These are phyloP conservation scores for Termitomyces sp. DNA, from an alignment of 768 basidiomycete genomes.

Conservation along the genomic window DNA sequence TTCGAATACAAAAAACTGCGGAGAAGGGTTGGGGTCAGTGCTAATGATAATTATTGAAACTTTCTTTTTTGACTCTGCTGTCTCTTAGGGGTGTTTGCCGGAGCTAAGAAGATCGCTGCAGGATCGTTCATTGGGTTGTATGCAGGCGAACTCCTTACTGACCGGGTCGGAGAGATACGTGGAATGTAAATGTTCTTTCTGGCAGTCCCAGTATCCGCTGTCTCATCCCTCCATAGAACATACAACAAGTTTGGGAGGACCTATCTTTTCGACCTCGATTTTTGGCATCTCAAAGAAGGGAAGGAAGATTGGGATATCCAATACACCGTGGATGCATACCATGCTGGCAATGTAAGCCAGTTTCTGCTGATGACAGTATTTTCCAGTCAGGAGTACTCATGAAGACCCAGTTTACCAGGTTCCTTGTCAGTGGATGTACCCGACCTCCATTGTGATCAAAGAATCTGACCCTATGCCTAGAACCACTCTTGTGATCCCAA, in stretches of 20 bases:
- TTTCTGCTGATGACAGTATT: background rate
- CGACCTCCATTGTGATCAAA: background rate
- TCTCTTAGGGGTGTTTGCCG: slow-evolving; percentile 63
- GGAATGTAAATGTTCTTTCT: slow-evolving; percentile 47
- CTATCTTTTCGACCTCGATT: slow-evolving; percentile 82
- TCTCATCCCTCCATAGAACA: slow-evolving; percentile 32
- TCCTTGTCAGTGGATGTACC: slow-evolving; percentile 48
- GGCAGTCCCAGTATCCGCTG: background rate
- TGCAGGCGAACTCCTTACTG: slow-evolving; percentile 75
- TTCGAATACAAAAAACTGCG: slow-evolving; percentile 64
- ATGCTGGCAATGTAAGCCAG: slow-evolving; percentile 72
- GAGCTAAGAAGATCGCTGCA: slow-evolving; percentile 52
- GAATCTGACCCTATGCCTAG: slow-evolving; percentile 28
- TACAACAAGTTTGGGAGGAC: slow-evolving; percentile 73
- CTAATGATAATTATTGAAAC: background rate
- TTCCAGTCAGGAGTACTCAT: slow-evolving; percentile 1
- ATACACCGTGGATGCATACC: slow-evolving; percentile 81
- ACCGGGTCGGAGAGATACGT: slow-evolving; percentile 58
- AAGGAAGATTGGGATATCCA: slow-evolving; percentile 30
- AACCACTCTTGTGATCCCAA: slow-evolving; percentile 94
- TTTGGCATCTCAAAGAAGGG: slow-evolving; percentile 49
- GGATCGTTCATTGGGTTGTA: slow-evolving; percentile 83
- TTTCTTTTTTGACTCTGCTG: background rate
- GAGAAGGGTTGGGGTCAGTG: slow-evolving; percentile 82
- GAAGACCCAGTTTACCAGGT: slow-evolving; percentile 74